A percentile compares a stretch with the other conserved stretches of the same genome.
Conservation (phyloP, 257 asterid genomes). For the Fraxinus quadrangulata region DNA sequence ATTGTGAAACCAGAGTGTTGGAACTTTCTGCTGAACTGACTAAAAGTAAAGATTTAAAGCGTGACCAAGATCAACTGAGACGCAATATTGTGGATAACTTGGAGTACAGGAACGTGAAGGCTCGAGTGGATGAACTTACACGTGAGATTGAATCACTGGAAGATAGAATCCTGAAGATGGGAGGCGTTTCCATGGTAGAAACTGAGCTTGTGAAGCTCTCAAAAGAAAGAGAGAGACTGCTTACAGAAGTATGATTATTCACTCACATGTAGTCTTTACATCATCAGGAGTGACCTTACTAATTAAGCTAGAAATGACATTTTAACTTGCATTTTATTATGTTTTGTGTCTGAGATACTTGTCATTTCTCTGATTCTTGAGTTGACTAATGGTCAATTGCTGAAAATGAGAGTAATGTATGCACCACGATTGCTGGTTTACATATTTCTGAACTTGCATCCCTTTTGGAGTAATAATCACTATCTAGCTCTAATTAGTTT, state of each 20-base stretch:
- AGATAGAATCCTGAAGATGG: constrained; percentile 56
- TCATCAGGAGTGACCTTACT: neutral
- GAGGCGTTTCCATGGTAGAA: constrained; percentile 67
- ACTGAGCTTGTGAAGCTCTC: constrained; percentile 61
- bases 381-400: neutral
- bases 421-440: neutral
- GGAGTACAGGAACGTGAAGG: constrained; percentile 71
- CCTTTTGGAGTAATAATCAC: neutral
- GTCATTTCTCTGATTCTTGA: neutral
- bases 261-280: neutral
- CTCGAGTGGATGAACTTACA: constrained; percentile 65
- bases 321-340: neutral
- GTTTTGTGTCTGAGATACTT: neutral
- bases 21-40: constrained; percentile 60
- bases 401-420: neutral
- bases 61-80: constrained; percentile 56
- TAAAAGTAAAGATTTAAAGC: constrained; percentile 49
- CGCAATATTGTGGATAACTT: constrained; percentile 82
- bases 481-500: neutral
- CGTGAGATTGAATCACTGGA: constrained; percentile 78
- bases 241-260: constrained; percentile 69
- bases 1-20: constrained; percentile 50
- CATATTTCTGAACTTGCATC: neutral
- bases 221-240: constrained; percentile 79
- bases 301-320: neutral